Evolutionary conservation across 2,329 filamentous ascomycete species (phyloP).

Genomic region (Fusarium sp.): DNA sequence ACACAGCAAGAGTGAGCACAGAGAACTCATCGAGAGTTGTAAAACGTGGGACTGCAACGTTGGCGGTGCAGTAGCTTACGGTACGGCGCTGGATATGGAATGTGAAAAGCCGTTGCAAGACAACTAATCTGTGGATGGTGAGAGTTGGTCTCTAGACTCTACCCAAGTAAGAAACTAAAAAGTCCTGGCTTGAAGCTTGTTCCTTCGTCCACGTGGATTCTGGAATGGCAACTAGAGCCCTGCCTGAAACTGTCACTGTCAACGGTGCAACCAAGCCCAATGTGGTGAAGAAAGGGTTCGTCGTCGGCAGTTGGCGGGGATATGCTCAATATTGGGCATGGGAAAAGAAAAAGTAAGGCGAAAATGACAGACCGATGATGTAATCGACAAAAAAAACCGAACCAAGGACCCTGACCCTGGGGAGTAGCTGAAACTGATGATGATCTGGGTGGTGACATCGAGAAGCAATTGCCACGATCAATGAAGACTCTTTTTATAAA

Average conservation of each 20-base stretch:
- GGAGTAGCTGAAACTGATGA: background rate
- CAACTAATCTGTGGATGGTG: background rate
- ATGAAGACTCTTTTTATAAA: background rate
- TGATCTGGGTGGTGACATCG: background rate
- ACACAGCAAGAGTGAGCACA: background rate
- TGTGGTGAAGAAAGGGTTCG: constrained; percentile 16
- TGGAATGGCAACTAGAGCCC: constrained; percentile 1
- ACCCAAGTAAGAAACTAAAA: background rate
- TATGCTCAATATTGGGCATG: background rate
- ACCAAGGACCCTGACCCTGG: constrained; percentile 15
- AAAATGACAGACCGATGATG: constrained; percentile 23
- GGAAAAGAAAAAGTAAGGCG: constrained; percentile 10
- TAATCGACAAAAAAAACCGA: constrained; percentile 32
- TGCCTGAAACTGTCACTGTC: constrained; percentile 7
- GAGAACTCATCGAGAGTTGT: constrained; percentile 11
- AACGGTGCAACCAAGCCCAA: constrained; percentile 23
- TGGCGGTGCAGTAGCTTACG: constrained; percentile 1
- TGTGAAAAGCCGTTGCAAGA: background rate
- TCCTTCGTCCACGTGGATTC: background rate
- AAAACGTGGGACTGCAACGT: constrained; percentile 18
- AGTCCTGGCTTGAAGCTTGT: constrained; percentile 10
- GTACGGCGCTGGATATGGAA: background rate
- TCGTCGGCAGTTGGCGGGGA: constrained; percentile 7
- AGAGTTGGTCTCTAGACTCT: background rate
- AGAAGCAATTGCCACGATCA: background rate